Evolutionary conservation across 2,329 filamentous ascomycete genomes (phyloP).

Genomic region (Penicillium sp.): DNA sequence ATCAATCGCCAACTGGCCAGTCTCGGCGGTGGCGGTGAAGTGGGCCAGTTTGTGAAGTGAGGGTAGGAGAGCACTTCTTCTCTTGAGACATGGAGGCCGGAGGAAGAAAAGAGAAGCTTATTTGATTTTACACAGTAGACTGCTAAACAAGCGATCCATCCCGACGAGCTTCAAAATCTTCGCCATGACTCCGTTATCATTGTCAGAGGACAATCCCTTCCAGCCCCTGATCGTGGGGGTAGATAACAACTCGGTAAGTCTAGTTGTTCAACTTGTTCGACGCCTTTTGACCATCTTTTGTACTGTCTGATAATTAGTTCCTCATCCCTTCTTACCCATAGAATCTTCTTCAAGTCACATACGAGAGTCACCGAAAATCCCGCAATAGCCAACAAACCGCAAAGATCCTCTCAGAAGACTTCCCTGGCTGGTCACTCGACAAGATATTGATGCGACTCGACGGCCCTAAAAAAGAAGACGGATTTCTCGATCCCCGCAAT

Average conservation of each 20-base stretch:
- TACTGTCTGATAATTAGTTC: background rate
- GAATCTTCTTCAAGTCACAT: conserved; percentile 62
- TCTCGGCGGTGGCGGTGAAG: no score
- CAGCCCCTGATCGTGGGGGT: conserved; percentile 15
- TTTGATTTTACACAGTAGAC: background rate
- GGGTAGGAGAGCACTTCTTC: no score
- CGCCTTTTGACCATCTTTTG: no score
- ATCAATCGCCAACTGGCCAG: background rate
- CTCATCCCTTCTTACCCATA: background rate
- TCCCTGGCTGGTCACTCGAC: conserved; percentile 68
- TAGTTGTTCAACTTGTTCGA: no score
- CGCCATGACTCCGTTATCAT: background rate
- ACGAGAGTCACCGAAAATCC: conserved; percentile 65
- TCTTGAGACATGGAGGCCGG: no score
- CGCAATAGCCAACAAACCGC: conserved; percentile 72
- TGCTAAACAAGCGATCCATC: background rate
- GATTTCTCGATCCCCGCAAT: conserved; percentile 68
- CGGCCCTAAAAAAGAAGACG: conserved; percentile 60
- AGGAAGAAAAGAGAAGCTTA: no score
- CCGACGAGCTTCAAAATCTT: background rate
- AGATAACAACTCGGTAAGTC: conserved; percentile 14
- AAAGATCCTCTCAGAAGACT: conserved; percentile 63
- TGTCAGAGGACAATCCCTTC: conserved; percentile 22
- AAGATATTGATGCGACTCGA: conserved; percentile 66
- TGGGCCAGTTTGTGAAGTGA: no score